Evolutionary conservation across 2,329 filamentous ascomycete genomes (phyloP).

Genomic region (Fusarium tupiense): DNA sequence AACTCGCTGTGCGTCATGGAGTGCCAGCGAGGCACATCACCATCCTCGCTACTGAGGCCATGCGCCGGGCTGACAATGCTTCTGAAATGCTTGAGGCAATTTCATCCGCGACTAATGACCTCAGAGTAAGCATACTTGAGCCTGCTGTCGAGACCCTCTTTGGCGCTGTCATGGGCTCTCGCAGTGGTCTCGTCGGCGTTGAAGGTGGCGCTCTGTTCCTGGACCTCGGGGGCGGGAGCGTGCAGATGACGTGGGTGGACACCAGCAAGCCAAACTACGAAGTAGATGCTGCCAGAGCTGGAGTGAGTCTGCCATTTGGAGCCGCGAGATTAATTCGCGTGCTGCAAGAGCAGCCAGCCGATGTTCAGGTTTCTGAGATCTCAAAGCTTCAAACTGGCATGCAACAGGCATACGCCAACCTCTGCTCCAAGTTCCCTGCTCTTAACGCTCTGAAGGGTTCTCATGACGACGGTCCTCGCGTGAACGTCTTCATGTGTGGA

Average conservation of each 20-base stretch:
- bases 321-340: conserved; percentile 66
- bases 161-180: conserved; percentile 80
- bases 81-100: conserved; percentile 74
- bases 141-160: conserved; percentile 85
- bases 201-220: conserved; percentile 77
- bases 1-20: conserved; percentile 74
- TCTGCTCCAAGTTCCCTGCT: conserved; percentile 59
- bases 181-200: conserved; percentile 75
- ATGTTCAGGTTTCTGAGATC: conserved; percentile 58
- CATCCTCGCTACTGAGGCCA: conserved; percentile 89
- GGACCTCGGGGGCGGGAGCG: conserved; percentile 81
- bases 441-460: conserved; percentile 57
- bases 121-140: conserved; percentile 76
- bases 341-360: conserved; percentile 53
- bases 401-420: conserved; percentile 65
- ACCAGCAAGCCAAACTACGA: conserved; percentile 59
- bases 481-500: conserved; percentile 85
- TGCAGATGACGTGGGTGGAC: conserved; percentile 73
- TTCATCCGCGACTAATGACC: conserved; percentile 65
- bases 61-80: conserved; percentile 81
- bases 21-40: conserved; percentile 73
- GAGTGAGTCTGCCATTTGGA: conserved; percentile 69
- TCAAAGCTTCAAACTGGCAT: conserved; percentile 68
- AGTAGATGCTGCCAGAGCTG: conserved; percentile 61
- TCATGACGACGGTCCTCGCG: conserved; percentile 51